Evolutionary conservation across 73 alveolate genomes (phyloP).

Genomic region (Loxodes magnus): DNA sequence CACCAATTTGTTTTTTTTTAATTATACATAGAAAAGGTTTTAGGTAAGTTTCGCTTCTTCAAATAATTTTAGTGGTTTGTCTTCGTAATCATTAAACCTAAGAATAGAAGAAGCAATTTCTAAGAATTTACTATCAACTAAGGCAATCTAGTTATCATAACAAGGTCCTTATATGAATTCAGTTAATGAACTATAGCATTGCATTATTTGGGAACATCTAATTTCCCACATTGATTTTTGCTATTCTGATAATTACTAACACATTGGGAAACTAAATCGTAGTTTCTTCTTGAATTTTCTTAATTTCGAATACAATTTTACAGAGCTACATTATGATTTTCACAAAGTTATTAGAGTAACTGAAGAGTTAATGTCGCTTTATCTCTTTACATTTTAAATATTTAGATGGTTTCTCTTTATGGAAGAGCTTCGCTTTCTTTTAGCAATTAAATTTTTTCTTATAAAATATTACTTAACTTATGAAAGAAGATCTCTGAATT

Average conservation of each 20-base stretch:
- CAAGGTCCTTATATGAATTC: conserved; percentile 98
- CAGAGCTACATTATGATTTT: conserved; percentile 71
- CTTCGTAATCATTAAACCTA: conserved; percentile 31
- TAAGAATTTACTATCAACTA: conserved; percentile 75
- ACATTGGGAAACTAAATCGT: conserved; percentile 51
- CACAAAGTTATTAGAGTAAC: conserved; percentile 84
- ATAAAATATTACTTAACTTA: conserved; percentile 19
- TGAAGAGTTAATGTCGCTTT: conserved; percentile 50
- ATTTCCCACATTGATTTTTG: conserved; percentile 39
- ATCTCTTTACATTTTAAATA: too few relatives aligned
- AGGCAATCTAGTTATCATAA: conserved; percentile 67
- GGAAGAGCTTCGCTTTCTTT: too few relatives aligned
- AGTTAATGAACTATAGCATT: conserved; percentile 79
- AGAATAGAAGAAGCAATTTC: conserved; percentile 56
- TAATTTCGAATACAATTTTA: conserved; percentile 78
- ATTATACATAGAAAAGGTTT: too few relatives aligned
- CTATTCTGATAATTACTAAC: conserved; percentile 20
- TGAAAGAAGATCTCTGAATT: conserved; percentile 30
- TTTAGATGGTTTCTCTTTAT: too few relatives aligned
- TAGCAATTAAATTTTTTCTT: too few relatives aligned
- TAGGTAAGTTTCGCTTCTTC: too few relatives aligned
- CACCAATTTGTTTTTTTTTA: too few relatives aligned
- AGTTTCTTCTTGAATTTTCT: conserved; percentile 58
- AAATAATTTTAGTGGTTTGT: not conserved
- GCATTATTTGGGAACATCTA: conserved; percentile 64